phyloP scores from a whole-genome alignment of 1,284 basidiomycete species.

The Mixia osmundae region DNA sequence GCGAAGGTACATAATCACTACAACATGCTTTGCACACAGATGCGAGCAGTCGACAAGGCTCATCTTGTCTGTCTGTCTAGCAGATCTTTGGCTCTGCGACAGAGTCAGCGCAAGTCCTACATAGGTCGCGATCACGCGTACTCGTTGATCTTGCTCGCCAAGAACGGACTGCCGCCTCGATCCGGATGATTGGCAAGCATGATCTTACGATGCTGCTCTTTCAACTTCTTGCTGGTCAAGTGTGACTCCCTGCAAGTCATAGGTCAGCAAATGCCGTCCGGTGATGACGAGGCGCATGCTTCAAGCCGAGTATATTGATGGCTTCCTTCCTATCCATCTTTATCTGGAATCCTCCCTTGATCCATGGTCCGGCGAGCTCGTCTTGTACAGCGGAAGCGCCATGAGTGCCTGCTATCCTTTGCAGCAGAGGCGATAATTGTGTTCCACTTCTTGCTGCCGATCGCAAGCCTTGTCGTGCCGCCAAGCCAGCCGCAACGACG shows the following conservation, averaged over 20 bases:
- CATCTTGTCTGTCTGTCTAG: too few species aligned
- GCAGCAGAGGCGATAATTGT: conserved; percentile 12
- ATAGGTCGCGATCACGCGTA: too few species aligned
- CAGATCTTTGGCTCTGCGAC: too few species aligned
- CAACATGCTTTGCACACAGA: too few species aligned
- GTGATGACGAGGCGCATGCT: conserved; percentile 31
- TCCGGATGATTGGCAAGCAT: conserved; percentile 95
- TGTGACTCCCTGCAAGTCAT: conserved; percentile 39
- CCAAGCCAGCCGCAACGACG: too few species aligned
- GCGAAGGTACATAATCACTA: too few species aligned
- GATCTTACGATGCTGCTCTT: conserved; percentile 73
- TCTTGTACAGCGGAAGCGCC: not conserved
- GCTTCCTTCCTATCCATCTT: conserved; percentile 96
- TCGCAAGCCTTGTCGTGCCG: too few species aligned
- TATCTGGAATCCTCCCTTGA: conserved; percentile 74
- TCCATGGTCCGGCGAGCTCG: conserved; percentile 35
- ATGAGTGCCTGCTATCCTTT: conserved; percentile 12
- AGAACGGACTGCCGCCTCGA: conserved; percentile 78
- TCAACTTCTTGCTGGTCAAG: conserved; percentile 41
- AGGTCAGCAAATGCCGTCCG: not conserved
- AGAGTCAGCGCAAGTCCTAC: too few species aligned
- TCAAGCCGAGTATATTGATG: conserved; percentile 69
- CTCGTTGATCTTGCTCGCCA: conserved; percentile 98
- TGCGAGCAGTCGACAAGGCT: too few species aligned
- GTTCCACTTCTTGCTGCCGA: conserved; percentile 15